Conservation (phyloP, 331 rosid species). For the Rosa hybrid region DNA sequence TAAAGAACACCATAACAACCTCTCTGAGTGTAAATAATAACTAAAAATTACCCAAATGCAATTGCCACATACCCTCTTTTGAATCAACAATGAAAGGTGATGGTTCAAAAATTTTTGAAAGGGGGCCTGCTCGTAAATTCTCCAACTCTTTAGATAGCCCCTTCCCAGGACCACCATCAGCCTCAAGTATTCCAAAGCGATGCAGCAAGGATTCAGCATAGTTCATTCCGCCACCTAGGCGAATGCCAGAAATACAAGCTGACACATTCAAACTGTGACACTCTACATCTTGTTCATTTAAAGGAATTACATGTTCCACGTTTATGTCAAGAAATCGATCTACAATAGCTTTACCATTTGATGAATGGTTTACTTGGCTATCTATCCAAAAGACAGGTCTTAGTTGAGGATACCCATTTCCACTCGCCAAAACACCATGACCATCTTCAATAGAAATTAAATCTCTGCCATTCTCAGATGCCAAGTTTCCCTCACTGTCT, state of each 20-base stretch:
- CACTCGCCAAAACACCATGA: constrained; percentile 42
- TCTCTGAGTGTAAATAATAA: constrained; percentile 20
- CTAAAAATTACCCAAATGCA: constrained; percentile 22
- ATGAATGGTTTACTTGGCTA: constrained; percentile 42
- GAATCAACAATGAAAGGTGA: constrained; percentile 45
- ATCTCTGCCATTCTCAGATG: constrained; percentile 39
- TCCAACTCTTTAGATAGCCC: constrained; percentile 75
- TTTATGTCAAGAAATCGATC: constrained; percentile 75
- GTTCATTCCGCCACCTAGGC: constrained; percentile 95
- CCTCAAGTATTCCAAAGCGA: constrained; percentile 88
- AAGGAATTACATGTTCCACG: constrained; percentile 69
- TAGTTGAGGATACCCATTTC: constrained; percentile 62
- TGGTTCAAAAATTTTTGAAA: constrained; percentile 72
- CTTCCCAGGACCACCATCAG: constrained; percentile 90
- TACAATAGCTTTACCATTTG: constrained; percentile 39
- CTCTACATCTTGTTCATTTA: constrained; percentile 64
- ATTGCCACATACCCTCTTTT: constrained; percentile 57
- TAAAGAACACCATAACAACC: background rate
- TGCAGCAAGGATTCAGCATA: constrained; percentile 87
- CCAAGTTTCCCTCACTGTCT: constrained; percentile 64
- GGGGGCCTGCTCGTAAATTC: constrained; percentile 75
- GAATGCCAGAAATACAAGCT: constrained; percentile 82
- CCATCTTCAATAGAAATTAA: constrained; percentile 48
- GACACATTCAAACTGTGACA: constrained; percentile 78
- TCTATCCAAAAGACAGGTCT: constrained; percentile 91